These are phyloP conservation scores for Pythium plurisporium DNA, from an alignment of 352 stramenopile genomes.

Conservation along the genomic window DNA sequence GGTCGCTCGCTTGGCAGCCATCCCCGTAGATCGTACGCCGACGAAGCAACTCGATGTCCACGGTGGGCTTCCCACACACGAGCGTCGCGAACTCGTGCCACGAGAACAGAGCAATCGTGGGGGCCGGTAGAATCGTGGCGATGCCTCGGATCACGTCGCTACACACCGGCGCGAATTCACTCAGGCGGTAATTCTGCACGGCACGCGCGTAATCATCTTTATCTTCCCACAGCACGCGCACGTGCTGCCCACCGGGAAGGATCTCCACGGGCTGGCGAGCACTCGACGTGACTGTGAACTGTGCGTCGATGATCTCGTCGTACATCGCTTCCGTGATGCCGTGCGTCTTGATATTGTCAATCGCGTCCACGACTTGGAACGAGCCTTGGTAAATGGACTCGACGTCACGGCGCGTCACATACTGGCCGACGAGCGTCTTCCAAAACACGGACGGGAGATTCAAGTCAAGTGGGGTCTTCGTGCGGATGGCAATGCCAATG, in stretches of 20 bases:
- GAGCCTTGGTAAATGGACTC: conserved; percentile 78
- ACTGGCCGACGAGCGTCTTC: conserved; percentile 89
- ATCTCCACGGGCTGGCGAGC: conserved; percentile 76
- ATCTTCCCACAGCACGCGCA: conserved; percentile 90
- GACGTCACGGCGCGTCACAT: conserved; percentile 73
- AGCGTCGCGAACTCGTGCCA: conserved; percentile 88
- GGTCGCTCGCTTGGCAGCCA: conserved; percentile 78
- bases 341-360: conserved; percentile 73
- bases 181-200: conserved; percentile 73
- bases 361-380: conserved; percentile 88
- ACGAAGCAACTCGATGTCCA: conserved; percentile 85
- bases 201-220: conserved; percentile 75
- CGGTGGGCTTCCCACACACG: conserved; percentile 85
- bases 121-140: conserved; percentile 79
- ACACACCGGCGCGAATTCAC: conserved; percentile 77
- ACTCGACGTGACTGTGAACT: conserved; percentile 86
- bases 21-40: conserved; percentile 88
- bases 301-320: conserved; percentile 88
- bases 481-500: conserved; percentile 91
- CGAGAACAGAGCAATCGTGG: conserved; percentile 79
- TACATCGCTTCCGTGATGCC: conserved; percentile 85
- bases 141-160: conserved; percentile 72
- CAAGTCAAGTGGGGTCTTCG: conserved; percentile 90
- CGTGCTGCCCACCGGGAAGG: conserved; percentile 62
- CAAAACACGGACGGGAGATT: conserved; percentile 90